Evolutionary conservation across 805 yeast species (phyloP), one percentile per base, ranked within the genome.

Genomic region (Allodekkera sacchari): DNA sequence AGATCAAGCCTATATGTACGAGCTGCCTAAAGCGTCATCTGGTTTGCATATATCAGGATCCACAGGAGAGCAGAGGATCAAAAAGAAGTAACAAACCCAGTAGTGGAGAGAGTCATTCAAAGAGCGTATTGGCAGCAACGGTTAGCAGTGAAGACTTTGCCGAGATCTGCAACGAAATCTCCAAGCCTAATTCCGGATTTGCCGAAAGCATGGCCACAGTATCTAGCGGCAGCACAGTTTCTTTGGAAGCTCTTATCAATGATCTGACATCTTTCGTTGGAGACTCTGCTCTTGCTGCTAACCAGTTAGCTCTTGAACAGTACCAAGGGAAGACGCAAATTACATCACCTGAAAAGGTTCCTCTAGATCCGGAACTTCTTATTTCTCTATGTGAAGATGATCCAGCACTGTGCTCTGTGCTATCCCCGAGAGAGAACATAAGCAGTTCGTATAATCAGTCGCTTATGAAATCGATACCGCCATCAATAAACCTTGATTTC

Each of bases 1-100:
- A 52, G 27, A 32, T 38, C 11, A 41, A 38, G 26, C 55, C 55
- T 2, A 43, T 38, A 5, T 52, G 57, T 32, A 37, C 52, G 7
- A 55, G 54, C 3, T 52, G 57, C 30, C 22, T 45, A 18, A 43
- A 40, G 13, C 29, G 49, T 30, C 42, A 42, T 22, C 18, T 39
- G 8, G 37, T 34, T 10, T 45, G 49, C 22, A 37, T 44, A 35
- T 44, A 47, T 31, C 26, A 38, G 23, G 33, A 33, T 20, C 29
- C 30, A 5, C 11, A 27, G n/a, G n/a, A n/a, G n/a, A n/a, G n/a
- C n/a, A n/a, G 11, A n/a, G n/a, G 22, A 10, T 10, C 7, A n/a
- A 24, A 12, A 24, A 24, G 26, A 24, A 24, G 15, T 20, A 14
- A 13, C 19, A 19, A 20, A 18, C 13, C 7, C 12, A n/a, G 8